Percentiles rank a stretch among this genome's conserved stretches.
Conservation (phyloP, 257 asterid genomes). For the Solanum microdontum region DNA sequence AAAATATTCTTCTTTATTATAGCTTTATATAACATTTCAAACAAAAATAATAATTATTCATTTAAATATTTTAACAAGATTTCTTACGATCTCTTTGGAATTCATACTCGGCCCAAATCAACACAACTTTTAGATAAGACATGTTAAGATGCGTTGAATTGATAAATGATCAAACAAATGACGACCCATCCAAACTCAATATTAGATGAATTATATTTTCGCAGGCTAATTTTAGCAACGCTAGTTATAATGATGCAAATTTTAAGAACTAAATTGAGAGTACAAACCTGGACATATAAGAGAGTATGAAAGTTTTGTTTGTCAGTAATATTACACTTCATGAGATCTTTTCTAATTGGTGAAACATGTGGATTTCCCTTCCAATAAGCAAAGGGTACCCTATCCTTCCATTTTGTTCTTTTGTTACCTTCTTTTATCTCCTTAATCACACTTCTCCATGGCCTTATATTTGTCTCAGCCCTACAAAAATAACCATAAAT, state of each 20-base stretch:
- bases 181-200: background rate
- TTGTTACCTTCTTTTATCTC: constrained; percentile 65
- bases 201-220: background rate
- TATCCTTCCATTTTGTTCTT: constrained; percentile 59
- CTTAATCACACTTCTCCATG: constrained; percentile 61
- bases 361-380: constrained; percentile 65
- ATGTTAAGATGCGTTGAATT: background rate
- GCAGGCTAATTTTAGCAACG: background rate
- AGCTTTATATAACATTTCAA: background rate
- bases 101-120: background rate
- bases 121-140: background rate
- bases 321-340: constrained; percentile 62
- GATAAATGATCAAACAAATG: background rate
- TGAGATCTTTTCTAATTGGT: constrained; percentile 64
- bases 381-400: constrained; percentile 91
- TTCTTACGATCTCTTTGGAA: background rate
- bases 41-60: accelerated
- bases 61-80: background rate
- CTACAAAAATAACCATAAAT: constrained; percentile 21
- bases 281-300: constrained; percentile 49
- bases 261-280: background rate
- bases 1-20: background rate
- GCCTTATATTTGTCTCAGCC: constrained; percentile 78
- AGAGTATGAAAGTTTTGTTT: constrained; percentile 63
- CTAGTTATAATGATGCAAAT: background rate